phyloP scores from a whole-genome alignment of 805 yeast species.

The Cyberlindnera nakhonratchasimensis region DNA sequence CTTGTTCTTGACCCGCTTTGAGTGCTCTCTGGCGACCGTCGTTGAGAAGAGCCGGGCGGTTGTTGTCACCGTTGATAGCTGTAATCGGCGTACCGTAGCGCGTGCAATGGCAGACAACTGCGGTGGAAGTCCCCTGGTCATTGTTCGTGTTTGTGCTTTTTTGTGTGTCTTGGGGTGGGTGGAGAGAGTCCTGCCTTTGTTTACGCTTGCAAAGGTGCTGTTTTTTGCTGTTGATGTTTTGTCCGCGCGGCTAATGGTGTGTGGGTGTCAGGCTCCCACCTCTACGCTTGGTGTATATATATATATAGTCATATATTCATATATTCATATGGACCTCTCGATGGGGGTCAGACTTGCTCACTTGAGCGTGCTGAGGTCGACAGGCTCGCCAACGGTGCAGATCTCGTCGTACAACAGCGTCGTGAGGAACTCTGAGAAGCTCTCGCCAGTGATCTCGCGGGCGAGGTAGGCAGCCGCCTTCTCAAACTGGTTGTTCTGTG shows the following conservation, averaged over 20 bases:
- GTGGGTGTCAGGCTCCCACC: neutral
- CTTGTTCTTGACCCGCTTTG: slow-evolving; percentile 6
- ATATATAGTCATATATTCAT: neutral
- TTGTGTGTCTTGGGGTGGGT: neutral
- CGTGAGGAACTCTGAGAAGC: slow-evolving; percentile 73
- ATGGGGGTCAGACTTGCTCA: neutral
- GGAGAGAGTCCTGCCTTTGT: neutral
- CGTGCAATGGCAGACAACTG: slow-evolving; percentile 11
- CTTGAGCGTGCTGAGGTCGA: slow-evolving; percentile 26
- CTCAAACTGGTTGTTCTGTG: slow-evolving; percentile 56
- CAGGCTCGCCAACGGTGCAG: slow-evolving; percentile 30
- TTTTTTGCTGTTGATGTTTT: neutral
- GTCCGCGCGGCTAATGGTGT: neutral
- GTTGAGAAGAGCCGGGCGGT: slow-evolving; percentile 11
- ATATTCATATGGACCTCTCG: neutral
- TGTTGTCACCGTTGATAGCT: neutral
- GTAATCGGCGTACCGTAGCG: slow-evolving; percentile 8
- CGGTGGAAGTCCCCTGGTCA: slow-evolving; percentile 10
- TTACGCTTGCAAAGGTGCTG: neutral
- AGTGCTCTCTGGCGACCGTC: slow-evolving; percentile 1
- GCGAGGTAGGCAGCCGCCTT: slow-evolving; percentile 66
- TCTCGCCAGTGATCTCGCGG: slow-evolving; percentile 69
- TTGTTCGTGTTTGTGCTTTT: too few species aligned
- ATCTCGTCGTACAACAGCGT: slow-evolving; percentile 68
- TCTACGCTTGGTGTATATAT: neutral